Conservation (phyloP, 1,139 yeast species). For the Yamadazyma mexicana region DNA sequence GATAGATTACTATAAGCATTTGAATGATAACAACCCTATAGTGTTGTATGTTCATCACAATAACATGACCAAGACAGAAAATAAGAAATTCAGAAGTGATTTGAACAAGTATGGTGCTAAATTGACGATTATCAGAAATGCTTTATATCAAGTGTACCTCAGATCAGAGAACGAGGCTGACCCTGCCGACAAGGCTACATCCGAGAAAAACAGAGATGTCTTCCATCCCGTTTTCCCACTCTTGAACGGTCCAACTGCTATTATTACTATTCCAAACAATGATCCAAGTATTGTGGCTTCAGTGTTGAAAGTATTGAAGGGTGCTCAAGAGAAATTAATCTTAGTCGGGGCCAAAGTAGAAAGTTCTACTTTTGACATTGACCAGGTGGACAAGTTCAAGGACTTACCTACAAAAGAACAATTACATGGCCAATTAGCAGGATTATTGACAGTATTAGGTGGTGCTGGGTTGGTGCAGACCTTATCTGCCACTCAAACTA, state of each 20-base stretch:
- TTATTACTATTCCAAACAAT: conserved; percentile 65
- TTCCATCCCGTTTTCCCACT: conserved; percentile 69
- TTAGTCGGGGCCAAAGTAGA: conserved; percentile 86
- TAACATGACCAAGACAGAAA: conserved; percentile 70
- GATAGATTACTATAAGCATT: conserved; percentile 71
- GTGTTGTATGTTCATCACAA: conserved; percentile 82
- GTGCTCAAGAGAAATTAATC: conserved; percentile 70
- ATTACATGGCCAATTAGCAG: conserved; percentile 79
- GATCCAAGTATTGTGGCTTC: conserved; percentile 69
- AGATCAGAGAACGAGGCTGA: conserved; percentile 67
- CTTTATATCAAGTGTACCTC: conserved; percentile 72
- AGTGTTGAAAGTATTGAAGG: conserved; percentile 60
- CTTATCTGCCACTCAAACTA: conserved; percentile 64
- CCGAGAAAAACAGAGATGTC: conserved; percentile 39
- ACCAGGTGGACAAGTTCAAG: conserved; percentile 63
- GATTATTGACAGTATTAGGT: conserved; percentile 78
- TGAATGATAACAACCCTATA: conserved; percentile 67
- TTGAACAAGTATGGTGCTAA: conserved; percentile 64
- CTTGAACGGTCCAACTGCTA: conserved; percentile 82
- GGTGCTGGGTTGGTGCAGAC: conserved; percentile 90
- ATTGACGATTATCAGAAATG: conserved; percentile 65
- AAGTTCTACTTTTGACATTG: conserved; percentile 51
- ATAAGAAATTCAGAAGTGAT: conserved; percentile 60
- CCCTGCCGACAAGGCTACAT: conserved; percentile 69
- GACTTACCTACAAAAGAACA: conserved; percentile 69